Evolutionary conservation across 2,329 filamentous ascomycete genomes (phyloP).

Genomic region (Pseudogymnoascus sp.): DNA sequence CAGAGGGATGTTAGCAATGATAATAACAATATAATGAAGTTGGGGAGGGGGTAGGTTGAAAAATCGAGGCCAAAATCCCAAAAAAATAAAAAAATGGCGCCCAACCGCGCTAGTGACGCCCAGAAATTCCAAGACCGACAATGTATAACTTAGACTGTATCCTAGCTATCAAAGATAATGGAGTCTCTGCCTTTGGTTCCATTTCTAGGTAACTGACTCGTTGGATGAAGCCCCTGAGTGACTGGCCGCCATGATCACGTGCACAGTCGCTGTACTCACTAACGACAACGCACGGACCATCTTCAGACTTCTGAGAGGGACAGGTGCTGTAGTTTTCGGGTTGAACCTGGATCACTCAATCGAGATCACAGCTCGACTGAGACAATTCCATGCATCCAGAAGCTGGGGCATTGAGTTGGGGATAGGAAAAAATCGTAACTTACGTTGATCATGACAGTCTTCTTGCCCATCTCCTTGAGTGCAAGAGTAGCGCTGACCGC

Average conservation of each 20-base stretch:
- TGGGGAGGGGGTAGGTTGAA: neutral
- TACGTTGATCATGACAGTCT: constrained; percentile 95
- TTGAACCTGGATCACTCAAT: neutral
- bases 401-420: constrained; percentile 7
- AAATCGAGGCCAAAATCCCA: constrained; percentile 6
- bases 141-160: neutral
- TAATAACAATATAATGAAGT: neutral
- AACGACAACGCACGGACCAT: neutral
- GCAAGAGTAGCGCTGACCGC: constrained; percentile 83
- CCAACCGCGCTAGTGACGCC: neutral
- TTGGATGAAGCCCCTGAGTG: neutral
- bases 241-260: neutral
- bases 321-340: neutral
- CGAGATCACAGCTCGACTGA: constrained; percentile 2
- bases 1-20: constrained; percentile 14
- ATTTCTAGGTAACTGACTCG: neutral
- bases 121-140: neutral
- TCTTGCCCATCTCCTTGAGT: constrained; percentile 79
- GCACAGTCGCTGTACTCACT: neutral
- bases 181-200: neutral
- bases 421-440: constrained; percentile 25
- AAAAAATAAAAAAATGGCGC: neutral
- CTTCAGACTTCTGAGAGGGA: neutral
- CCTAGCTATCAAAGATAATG: neutral
- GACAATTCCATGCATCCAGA: neutral